Percentiles rank a stretch among this genome's conserved stretches.
phyloP scores from a whole-genome alignment of 257 asterid genomes.

The Cynanchum wilfordii region DNA sequence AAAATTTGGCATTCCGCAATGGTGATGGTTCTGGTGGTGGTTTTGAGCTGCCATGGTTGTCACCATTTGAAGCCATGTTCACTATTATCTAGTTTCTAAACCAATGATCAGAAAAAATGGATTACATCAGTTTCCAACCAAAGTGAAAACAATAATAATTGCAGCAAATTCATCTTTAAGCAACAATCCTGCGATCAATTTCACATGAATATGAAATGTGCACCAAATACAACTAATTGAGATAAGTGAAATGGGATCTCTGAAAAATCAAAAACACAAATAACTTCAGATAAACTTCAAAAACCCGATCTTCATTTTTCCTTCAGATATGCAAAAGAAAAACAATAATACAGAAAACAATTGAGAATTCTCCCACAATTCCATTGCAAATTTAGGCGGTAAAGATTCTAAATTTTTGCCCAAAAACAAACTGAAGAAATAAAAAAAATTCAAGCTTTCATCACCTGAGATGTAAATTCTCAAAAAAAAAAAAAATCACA shows the following conservation, averaged over 20 bases:
- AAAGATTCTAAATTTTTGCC: neutral
- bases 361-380: neutral
- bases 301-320: no score
- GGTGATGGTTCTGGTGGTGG: constrained; percentile 99
- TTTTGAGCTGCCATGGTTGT: constrained; percentile 45
- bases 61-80: constrained; percentile 66
- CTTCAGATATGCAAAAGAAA: neutral
- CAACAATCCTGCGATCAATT: neutral
- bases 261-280: neutral
- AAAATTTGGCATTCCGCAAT: constrained; percentile 78
- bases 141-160: constrained; percentile 8
- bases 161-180: constrained; percentile 1
- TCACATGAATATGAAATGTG: neutral
- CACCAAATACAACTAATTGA: neutral
- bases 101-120: neutral
- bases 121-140: constrained; percentile 5
- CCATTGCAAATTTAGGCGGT: neutral
- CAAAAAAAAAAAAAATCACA: neutral
- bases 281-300: neutral
- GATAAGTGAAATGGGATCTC: neutral
- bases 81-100: constrained; percentile 22
- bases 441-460: neutral
- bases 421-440: neutral
- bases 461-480: constrained; percentile 11
- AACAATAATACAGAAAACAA: neutral